A percentile compares a stretch with the other conserved stretches of the same genome.
Evolutionary conservation across 805 yeast genomes (phyloP).

Genomic region (Cyberlindnera euphorbiiphila): DNA sequence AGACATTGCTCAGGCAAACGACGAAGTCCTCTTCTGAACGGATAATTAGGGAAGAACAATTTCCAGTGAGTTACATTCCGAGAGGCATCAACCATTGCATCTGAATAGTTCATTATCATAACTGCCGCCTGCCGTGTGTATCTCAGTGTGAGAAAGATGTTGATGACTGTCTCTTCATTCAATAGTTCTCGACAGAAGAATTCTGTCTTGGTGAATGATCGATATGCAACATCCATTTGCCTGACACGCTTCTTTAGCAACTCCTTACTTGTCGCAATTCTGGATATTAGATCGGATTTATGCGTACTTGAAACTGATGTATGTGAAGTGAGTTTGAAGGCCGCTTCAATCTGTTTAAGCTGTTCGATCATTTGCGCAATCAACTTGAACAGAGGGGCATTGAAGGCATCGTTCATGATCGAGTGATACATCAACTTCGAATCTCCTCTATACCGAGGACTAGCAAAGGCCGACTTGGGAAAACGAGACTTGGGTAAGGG

Average conservation of each 20-base stretch:
- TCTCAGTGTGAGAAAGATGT: slow-evolving; percentile 37
- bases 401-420: slow-evolving; percentile 32
- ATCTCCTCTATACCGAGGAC: slow-evolving; percentile 9
- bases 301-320: neutral
- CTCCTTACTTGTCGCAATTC: slow-evolving; percentile 17
- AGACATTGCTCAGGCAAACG: slow-evolving; percentile 40
- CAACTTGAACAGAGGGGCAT: slow-evolving; percentile 28
- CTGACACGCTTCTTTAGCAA: slow-evolving; percentile 30
- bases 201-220: slow-evolving; percentile 33
- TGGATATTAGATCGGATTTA: neutral
- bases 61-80: slow-evolving; percentile 29
- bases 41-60: slow-evolving; percentile 36
- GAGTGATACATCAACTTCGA: slow-evolving; percentile 25
- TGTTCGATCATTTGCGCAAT: slow-evolving; percentile 31
- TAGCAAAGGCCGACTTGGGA: slow-evolving; percentile 3
- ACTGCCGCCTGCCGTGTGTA: slow-evolving; percentile 40
- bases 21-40: slow-evolving; percentile 37
- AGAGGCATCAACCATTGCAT: slow-evolving; percentile 7
- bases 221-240: slow-evolving; percentile 34
- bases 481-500: slow-evolving; percentile 33
- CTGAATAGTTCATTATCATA: slow-evolving; percentile 27
- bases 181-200: slow-evolving; percentile 34
- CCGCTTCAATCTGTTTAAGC: slow-evolving; percentile 24
- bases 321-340: neutral
- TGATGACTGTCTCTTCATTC: slow-evolving; percentile 33